Percentiles rank a stretch among this genome's conserved stretches.
phyloP scores from a whole-genome alignment of 306 rosid genomes.

The Prunus campanulata region DNA sequence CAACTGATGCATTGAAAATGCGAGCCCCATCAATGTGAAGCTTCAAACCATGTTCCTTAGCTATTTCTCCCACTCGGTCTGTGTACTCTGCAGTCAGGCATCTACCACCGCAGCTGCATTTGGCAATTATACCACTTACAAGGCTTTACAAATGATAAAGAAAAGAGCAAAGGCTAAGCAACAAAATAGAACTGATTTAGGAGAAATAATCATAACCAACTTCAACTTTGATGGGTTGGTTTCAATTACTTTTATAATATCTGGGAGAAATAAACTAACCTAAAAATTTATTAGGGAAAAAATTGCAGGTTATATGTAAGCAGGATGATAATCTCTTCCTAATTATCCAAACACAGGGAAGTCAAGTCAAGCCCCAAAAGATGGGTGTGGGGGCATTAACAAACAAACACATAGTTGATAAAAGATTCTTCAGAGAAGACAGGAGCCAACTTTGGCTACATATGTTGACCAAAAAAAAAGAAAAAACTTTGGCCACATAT shows the following conservation, averaged over 20 bases:
- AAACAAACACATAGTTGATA: not conserved
- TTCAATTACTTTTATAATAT: too few relatives aligned
- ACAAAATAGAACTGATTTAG: not conserved
- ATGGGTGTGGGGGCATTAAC: not conserved
- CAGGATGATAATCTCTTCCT: too few relatives aligned
- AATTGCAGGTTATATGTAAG: too few relatives aligned
- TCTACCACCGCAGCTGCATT: constrained; percentile 84
- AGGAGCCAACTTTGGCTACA: not conserved
- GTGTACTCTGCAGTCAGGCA: constrained; percentile 80
- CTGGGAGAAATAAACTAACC: too few relatives aligned
- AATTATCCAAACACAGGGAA: too few relatives aligned
- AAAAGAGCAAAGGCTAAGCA: not conserved
- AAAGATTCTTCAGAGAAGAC: not conserved
- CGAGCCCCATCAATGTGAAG: constrained; percentile 99
- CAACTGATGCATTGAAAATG: constrained; percentile 81
- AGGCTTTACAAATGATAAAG: not conserved
- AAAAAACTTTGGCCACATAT: not conserved
- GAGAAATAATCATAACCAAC: too few relatives aligned
- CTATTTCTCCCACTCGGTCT: constrained; percentile 81
- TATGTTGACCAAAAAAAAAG: too few relatives aligned
- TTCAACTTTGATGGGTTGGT: too few relatives aligned
- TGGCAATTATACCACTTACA: not conserved
- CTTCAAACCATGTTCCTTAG: constrained; percentile 80
- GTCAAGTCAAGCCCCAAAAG: not conserved
- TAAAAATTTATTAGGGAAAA: too few relatives aligned